Evolutionary conservation across 768 basidiomycete genomes (phyloP), one percentile per base, ranked within the genome.

Genomic region (Suillus subaureus): DNA sequence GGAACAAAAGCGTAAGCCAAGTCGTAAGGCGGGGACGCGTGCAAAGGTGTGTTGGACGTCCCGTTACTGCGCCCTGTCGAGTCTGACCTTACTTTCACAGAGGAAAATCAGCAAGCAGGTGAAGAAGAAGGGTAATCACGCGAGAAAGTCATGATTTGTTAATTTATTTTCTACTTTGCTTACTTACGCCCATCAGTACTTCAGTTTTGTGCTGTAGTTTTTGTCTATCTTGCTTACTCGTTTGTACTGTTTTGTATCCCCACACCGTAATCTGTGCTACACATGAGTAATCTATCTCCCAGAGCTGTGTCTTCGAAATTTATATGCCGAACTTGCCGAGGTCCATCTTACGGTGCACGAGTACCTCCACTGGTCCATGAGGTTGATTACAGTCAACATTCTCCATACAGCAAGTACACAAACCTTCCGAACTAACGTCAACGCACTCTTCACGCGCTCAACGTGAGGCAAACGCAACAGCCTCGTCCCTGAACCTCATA

Each of bases 1-100:
- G 13, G 73, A 71, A 31, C 74, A 71, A 56, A 79, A 75, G 57
- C 79, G 81, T 69, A 73, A 75, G 42, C 68, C 81, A 16, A 79
- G 81, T 28, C 71, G 81, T 45, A 79, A 79, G 26, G 81, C 82
- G 28, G 70, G 81, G 64, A 72, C 71, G 26, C 75, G 76, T 61
- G 81, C 81, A 1, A 80, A 82, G 78, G 81, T 82, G 64, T 62
- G 76, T 70, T 43, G 26, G 18, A 12, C 35, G 15, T 62, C 45
- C 43, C 26, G 21, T 49, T 64, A 26, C 18, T 52, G 26, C 13
- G 15, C 4, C 28, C 15, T 23, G 57, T 28, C 31, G 15, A 11
- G n/a, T 16, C 18, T 61, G 18, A 66, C 40, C 45, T 67, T 56
- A 15, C 9, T 64, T 33, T 39, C 61, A 66, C 58, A 78, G 78